A percentile compares a stretch with the other conserved stretches of the same genome.
phyloP scores from a whole-genome alignment of 306 rosid genomes.

The Gastrolobium bilobum region DNA sequence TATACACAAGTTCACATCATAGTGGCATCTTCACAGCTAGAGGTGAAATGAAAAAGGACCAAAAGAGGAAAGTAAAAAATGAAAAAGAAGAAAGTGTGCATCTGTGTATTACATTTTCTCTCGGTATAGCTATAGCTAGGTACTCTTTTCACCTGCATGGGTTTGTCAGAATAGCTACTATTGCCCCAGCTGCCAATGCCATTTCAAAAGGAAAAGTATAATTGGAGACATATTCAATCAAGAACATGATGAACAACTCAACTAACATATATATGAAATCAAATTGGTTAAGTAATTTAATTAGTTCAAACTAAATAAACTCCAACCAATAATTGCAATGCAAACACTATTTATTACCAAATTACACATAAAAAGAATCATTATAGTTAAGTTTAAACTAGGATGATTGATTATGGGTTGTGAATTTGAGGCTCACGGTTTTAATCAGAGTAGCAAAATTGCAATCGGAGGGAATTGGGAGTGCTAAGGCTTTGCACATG shows the following conservation, averaged over 20 bases:
- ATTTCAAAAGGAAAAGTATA: slow-evolving; percentile 30
- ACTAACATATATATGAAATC: neutral
- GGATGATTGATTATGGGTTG: neutral
- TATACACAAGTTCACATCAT: slow-evolving; percentile 33
- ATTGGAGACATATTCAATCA: slow-evolving; percentile 29
- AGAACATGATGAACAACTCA: neutral
- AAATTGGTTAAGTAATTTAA: neutral
- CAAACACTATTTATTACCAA: neutral
- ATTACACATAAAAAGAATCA: neutral
- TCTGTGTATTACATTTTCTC: slow-evolving; percentile 43
- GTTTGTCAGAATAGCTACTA: slow-evolving; percentile 42
- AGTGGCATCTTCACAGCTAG: slow-evolving; percentile 44
- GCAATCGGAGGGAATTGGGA: slow-evolving; percentile 17
- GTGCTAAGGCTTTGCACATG: slow-evolving; percentile 42
- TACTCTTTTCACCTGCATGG: slow-evolving; percentile 37
- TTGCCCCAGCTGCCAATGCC: slow-evolving; percentile 41
- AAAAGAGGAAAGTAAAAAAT: slow-evolving; percentile 44
- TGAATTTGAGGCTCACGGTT: neutral
- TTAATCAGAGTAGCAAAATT: neutral
- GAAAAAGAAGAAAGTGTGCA: slow-evolving; percentile 38
- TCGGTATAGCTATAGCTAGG: slow-evolving; percentile 42
- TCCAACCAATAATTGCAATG: neutral
- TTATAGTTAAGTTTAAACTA: slow-evolving; percentile 12
- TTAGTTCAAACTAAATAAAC: slow-evolving; percentile 20
- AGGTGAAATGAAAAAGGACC: slow-evolving; percentile 8